Evolutionary conservation across 2,329 filamentous ascomycete genomes (phyloP), one percentile per base, ranked within the genome.

Genomic region (Aureobasidium zeae): DNA sequence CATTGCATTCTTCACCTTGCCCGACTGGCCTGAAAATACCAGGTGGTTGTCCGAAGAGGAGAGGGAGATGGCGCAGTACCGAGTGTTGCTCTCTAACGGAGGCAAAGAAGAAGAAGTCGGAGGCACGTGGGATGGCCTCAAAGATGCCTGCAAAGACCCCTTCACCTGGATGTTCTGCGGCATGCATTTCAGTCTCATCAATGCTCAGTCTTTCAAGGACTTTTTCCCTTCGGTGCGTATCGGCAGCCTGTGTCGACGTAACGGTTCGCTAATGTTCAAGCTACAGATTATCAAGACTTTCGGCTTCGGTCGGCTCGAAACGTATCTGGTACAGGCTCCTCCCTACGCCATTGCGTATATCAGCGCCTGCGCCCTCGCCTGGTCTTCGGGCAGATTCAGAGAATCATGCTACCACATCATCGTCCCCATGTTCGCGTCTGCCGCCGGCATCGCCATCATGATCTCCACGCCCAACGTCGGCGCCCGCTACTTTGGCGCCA

Each of bases 11-110:
- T 32, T 33, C 13, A 20, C 15, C 11, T 21, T 43, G 3, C 38
- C 38, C 52, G 66, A 75, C 51, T 75, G 71, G 20, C 73, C 72
- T 2, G 61, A 67, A 31, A 72, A 68, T 1, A 73, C 73, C 0
- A 61, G 58, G 21, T 76, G 73, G 73, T 53, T 77, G 0, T 61
- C 62, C 0, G 54, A 68, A 3, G 68, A 74, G 29, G 71, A 76
- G 50, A 72, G 71, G 45, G 64, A 66, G 0, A 73, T 73, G 43
- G 73, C 73, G 0, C 54, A 57, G 25, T 60, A 59, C 41, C 52
- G 57, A 5, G 48, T 56, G 2, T 47, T 54, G 20, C 48, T 58
- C 3, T 59, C 56, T 15, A 57, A 55, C 25, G 57, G 57, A 6
- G 56, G 56, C 15, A 48, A 52, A 7, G 49, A 62, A 2, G 63